These are phyloP conservation scores for Lasiodiplodia gonubiensis DNA, from an alignment of 2,329 filamentous ascomycete species.

Conservation along the genomic window DNA sequence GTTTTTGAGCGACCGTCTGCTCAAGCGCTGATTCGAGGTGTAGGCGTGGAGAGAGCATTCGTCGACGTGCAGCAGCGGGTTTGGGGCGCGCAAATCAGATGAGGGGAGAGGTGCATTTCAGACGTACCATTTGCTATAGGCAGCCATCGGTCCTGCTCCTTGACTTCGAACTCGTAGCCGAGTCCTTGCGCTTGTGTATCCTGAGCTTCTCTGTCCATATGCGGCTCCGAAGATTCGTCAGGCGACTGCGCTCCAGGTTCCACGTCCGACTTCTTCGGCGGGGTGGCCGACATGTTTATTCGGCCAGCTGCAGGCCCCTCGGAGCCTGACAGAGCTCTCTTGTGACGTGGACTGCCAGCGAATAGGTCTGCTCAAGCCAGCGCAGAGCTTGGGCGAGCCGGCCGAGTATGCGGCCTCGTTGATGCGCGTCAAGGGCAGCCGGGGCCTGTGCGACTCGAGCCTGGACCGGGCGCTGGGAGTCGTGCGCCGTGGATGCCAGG, in stretches of 20 bases:
- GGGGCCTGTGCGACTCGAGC: slow-evolving; percentile 29
- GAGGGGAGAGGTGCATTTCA: slow-evolving; percentile 37
- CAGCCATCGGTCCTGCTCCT: slow-evolving; percentile 99
- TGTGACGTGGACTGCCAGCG: slow-evolving; percentile 35
- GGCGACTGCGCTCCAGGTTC: slow-evolving; percentile 91
- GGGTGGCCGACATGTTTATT: slow-evolving; percentile 93
- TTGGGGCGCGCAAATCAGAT: slow-evolving; percentile 47
- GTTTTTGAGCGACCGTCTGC: slow-evolving; percentile 35
- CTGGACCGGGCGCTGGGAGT: slow-evolving; percentile 23
- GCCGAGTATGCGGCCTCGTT: slow-evolving; percentile 42
- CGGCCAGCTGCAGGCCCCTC: slow-evolving; percentile 59
- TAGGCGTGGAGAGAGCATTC: slow-evolving; percentile 53
- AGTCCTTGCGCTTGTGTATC: slow-evolving; percentile 77
- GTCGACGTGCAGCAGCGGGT: slow-evolving; percentile 45
- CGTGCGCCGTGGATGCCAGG: slow-evolving; percentile 26
- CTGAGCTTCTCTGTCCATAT: slow-evolving; percentile 84
- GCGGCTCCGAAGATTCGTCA: slow-evolving; percentile 80
- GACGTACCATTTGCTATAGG: slow-evolving; percentile 99
- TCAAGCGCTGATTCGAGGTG: slow-evolving; percentile 52
- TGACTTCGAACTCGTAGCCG: slow-evolving; percentile 95
- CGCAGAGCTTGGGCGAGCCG: slow-evolving; percentile 30
- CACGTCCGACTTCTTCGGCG: slow-evolving; percentile 85
- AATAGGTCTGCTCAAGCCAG: slow-evolving; percentile 30
- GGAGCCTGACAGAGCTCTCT: slow-evolving; percentile 45
- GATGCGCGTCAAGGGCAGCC: slow-evolving; percentile 29